These are phyloP conservation scores for Hypoxylon intermedium DNA, from an alignment of 495 filamentous ascomycete genomes.

Conservation along the genomic window DNA sequence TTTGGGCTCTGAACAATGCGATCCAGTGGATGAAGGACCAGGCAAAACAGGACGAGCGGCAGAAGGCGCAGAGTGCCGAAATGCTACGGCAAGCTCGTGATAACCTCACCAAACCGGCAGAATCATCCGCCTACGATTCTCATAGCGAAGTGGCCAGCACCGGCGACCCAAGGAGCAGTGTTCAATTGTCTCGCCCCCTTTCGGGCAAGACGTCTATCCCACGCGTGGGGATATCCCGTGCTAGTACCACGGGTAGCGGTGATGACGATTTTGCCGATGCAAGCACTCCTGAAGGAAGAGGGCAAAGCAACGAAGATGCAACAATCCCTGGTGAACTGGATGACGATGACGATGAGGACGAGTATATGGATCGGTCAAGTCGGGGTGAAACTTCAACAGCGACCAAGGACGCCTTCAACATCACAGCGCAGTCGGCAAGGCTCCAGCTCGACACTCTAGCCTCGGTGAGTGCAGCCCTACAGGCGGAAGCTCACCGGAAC, in stretches of 20 bases:
- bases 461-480: slow-evolving; percentile 81
- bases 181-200: slow-evolving; percentile 51
- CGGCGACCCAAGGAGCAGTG: slow-evolving; percentile 53
- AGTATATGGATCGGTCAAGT: slow-evolving; percentile 82
- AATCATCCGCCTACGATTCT: slow-evolving; percentile 50
- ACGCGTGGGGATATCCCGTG: slow-evolving; percentile 38
- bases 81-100: slow-evolving; percentile 76
- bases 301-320: slow-evolving; percentile 21
- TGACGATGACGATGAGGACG: slow-evolving; percentile 78
- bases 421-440: slow-evolving; percentile 92
- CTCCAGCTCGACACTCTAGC: slow-evolving; percentile 88
- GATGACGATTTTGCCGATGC: slow-evolving; percentile 56
- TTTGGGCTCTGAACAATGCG: slow-evolving; percentile 97
- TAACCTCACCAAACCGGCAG: slow-evolving; percentile 55
- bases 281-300: slow-evolving; percentile 44
- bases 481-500: slow-evolving; percentile 72
- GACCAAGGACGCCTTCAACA: slow-evolving; percentile 90
- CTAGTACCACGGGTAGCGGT: slow-evolving; percentile 48
- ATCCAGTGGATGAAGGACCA: slow-evolving; percentile 99
- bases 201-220: slow-evolving; percentile 43
- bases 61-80: slow-evolving; percentile 75
- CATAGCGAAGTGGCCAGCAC: slow-evolving; percentile 61
- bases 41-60: slow-evolving; percentile 83
- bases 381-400: slow-evolving; percentile 73
- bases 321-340: slow-evolving; percentile 30